phyloP scores from a whole-genome alignment of 441 rosid species.

The Gossypium laxum region DNA sequence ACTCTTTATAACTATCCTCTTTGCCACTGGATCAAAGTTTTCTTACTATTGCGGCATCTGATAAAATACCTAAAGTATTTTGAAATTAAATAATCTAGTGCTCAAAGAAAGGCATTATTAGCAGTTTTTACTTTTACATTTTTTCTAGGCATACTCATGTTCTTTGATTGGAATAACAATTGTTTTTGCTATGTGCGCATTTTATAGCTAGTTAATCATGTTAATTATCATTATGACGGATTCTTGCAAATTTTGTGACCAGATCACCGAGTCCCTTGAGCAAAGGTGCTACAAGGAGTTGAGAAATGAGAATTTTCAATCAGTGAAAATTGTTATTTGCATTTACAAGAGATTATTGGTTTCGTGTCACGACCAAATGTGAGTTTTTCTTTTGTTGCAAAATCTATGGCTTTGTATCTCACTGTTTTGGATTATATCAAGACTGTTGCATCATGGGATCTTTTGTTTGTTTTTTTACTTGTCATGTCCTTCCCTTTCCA shows the following conservation, averaged over 20 bases:
- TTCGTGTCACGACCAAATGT: slow-evolving; percentile 87
- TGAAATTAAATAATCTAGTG: not conserved
- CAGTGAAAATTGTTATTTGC: slow-evolving; percentile 71
- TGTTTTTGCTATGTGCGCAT: not conserved
- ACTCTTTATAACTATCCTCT: not conserved
- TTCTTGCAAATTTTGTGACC: slow-evolving; percentile 25
- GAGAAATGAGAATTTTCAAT: slow-evolving; percentile 71
- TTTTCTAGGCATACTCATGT: not conserved
- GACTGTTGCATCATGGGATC: slow-evolving; percentile 2
- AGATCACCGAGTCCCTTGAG: slow-evolving; percentile 80
- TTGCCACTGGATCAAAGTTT: not conserved
- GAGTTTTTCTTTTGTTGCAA: slow-evolving; percentile 26
- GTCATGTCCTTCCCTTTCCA: not conserved
- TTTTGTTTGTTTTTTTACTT: not conserved
- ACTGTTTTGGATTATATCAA: not conserved
- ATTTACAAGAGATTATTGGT: slow-evolving; percentile 73
- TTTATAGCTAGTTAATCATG: not conserved
- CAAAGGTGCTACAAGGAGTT: slow-evolving; percentile 93
- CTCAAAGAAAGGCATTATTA: not conserved
- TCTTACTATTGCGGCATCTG: not conserved
- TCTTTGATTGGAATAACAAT: not conserved
- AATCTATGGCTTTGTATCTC: slow-evolving; percentile 2
- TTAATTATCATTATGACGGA: not conserved
- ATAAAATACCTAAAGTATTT: not conserved
- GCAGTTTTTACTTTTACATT: not conserved